Evolutionary conservation across 1,284 basidiomycete genomes (phyloP).

Genomic region (Marasmius sp.): DNA sequence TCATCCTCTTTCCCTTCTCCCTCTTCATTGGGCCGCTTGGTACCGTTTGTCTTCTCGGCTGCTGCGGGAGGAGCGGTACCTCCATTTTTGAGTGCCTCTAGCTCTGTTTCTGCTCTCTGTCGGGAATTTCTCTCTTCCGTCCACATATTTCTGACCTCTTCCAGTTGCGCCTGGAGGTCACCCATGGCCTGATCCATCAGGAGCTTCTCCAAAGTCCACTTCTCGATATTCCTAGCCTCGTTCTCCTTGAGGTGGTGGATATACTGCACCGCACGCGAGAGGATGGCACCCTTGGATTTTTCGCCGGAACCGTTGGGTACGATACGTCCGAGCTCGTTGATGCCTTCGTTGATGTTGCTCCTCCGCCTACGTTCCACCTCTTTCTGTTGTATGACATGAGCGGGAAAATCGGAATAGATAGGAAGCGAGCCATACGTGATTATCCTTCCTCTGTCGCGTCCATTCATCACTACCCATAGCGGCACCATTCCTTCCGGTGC

Average conservation of each 20-base stretch:
- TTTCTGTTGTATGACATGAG: conserved; percentile 58
- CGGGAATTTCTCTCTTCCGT: conserved; percentile 66
- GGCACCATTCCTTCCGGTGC: conserved; percentile 43
- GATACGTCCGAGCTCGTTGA: conserved; percentile 87
- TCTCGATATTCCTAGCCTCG: conserved; percentile 88
- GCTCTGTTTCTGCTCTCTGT: conserved; percentile 58
- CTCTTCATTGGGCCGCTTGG: conserved; percentile 16
- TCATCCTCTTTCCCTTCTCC: conserved; percentile 32
- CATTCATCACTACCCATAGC: conserved; percentile 77
- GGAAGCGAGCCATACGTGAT: conserved; percentile 54
- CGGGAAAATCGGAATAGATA: conserved; percentile 3
- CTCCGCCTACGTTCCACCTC: conserved; percentile 94
- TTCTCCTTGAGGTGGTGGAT: conserved; percentile 90
- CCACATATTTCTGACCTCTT: conserved; percentile 72
- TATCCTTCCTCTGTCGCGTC: conserved; percentile 81
- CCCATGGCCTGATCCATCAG: conserved; percentile 92
- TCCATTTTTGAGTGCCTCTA: conserved; percentile 41
- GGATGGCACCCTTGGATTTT: conserved; percentile 87
- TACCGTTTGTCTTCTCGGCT: conserved; percentile 1
- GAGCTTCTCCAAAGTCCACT: conserved; percentile 92
- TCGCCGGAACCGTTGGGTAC: conserved; percentile 87
- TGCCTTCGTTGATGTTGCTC: conserved; percentile 94
- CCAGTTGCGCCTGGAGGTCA: conserved; percentile 76
- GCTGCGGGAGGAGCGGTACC: background rate
- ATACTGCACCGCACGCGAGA: conserved; percentile 83